Percentiles rank a stretch among this genome's conserved stretches.
These are phyloP conservation scores for Hippophae gyantsensis DNA, from an alignment of 306 rosid species.

Conservation along the genomic window DNA sequence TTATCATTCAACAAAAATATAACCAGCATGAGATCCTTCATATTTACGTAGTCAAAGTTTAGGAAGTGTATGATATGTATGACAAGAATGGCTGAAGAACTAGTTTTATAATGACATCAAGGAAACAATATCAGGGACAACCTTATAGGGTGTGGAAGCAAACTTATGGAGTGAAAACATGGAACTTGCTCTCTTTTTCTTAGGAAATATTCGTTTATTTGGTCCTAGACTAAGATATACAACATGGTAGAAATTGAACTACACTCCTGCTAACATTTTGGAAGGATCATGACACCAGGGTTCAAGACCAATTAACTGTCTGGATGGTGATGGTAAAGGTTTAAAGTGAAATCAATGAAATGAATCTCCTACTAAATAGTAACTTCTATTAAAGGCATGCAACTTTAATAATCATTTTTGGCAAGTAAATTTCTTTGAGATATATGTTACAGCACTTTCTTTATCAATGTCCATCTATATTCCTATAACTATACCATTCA, in stretches of 20 bases:
- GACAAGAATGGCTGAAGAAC: neutral
- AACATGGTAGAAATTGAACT: neutral
- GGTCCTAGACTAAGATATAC: no score
- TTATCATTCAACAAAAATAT: no score
- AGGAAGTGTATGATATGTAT: no score
- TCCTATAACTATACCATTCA: conserved; percentile 48
- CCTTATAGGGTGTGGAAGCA: neutral
- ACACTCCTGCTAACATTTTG: neutral
- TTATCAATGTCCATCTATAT: neutral
- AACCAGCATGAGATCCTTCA: no score
- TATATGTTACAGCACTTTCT: neutral
- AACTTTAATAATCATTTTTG: neutral
- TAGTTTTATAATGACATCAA: neutral
- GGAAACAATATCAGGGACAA: neutral
- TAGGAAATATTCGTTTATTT: neutral
- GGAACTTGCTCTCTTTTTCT: neutral
- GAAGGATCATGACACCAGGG: neutral
- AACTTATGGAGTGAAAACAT: neutral
- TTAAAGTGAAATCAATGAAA: neutral
- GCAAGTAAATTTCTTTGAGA: neutral
- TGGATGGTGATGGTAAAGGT: neutral
- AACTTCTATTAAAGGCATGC: no score
- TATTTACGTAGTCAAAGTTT: no score
- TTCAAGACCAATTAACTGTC: neutral
- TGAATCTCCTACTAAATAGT: neutral